Conservation (phyloP, 225 moss, liverwort and hornwort species). For the Pleurozium schreberi region DNA sequence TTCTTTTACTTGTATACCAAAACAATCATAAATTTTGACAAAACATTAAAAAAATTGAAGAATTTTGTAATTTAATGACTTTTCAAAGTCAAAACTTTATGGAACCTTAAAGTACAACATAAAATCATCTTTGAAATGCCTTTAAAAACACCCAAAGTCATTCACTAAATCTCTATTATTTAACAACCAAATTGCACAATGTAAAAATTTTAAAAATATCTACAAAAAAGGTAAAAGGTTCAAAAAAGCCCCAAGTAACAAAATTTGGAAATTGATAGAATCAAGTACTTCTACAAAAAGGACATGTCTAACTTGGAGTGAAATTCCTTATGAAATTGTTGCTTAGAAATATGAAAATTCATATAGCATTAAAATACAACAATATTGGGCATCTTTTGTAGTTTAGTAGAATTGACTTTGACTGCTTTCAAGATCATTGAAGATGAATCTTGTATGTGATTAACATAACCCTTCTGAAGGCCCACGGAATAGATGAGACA, state of each 20-base stretch:
- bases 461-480: too few relatives aligned
- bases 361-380: neutral
- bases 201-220: neutral
- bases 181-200: neutral
- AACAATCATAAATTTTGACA: too few relatives aligned
- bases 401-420: neutral
- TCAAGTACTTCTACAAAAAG: too few relatives aligned
- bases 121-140: neutral
- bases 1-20: too few relatives aligned
- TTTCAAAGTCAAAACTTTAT: too few relatives aligned
- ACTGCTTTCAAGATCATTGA: neutral
- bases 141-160: neutral
- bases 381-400: too few relatives aligned
- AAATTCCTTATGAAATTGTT: neutral
- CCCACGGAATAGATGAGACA: neutral
- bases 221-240: neutral
- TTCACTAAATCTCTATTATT: neutral
- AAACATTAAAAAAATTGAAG: too few relatives aligned
- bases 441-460: neutral
- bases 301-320: neutral
- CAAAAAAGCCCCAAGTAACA: neutral
- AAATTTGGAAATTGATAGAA: neutral
- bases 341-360: neutral
- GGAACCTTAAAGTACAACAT: too few relatives aligned
- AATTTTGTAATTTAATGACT: too few relatives aligned